Percentiles rank a stretch among this genome's conserved stretches.
Evolutionary conservation across 306 rosid genomes (phyloP).

Genomic region (Herpetospermum pedunculosum): DNA sequence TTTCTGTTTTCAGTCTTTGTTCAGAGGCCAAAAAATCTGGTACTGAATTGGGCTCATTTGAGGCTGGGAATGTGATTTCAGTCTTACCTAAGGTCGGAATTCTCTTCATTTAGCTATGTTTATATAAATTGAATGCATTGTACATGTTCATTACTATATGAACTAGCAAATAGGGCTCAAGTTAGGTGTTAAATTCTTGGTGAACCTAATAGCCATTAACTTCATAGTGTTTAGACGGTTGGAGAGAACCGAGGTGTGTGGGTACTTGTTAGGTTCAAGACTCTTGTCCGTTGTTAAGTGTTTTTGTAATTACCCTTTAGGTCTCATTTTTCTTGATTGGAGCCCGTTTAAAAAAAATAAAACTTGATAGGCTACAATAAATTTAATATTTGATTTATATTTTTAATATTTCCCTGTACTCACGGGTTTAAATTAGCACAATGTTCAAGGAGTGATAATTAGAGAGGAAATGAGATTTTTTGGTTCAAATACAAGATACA

Average conservation of each 20-base stretch:
- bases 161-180: background rate
- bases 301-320: background rate
- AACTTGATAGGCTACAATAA: background rate
- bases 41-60: conserved; percentile 27
- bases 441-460: background rate
- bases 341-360: no score
- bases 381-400: background rate
- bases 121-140: background rate
- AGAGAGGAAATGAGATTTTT: background rate
- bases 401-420: background rate
- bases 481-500: background rate
- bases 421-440: background rate
- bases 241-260: background rate
- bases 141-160: background rate
- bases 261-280: background rate
- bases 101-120: background rate
- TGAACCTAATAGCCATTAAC: background rate
- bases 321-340: background rate
- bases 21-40: conserved; percentile 42
- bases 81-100: conserved; percentile 51
- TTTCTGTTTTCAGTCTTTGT: conserved; percentile 31
- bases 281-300: background rate
- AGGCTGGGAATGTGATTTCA: conserved; percentile 41
- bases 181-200: background rate
- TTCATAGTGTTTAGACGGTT: no score